Evolutionary conservation across 106 monocot species (phyloP), one percentile per base, ranked within the genome.

Genomic region (Narthecium ossifragum): DNA sequence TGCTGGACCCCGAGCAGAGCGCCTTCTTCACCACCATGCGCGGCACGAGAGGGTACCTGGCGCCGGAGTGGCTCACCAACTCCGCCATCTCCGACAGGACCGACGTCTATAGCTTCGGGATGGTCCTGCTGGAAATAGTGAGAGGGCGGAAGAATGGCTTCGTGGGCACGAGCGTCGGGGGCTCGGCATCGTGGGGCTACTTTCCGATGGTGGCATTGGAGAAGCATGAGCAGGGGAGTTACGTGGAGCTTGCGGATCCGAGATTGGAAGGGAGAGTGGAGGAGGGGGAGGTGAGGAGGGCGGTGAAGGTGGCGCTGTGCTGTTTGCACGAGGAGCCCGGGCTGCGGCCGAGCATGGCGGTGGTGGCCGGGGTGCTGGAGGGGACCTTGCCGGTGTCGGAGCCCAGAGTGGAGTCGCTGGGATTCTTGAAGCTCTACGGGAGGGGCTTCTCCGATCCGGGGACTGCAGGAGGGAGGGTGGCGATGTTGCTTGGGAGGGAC

Each of bases 91-190:
- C 87, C 5, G 88, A 92, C 49, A 46, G 66, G 26, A 87, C 84
- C 46, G 92, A 92, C 64, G 92, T 92, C n/a, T 92, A 92, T 72
- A 92, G 92, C 73, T 92, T 71, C 55, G 92, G 92, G 26, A 92
- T 92, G 92, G 92, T 92, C 2, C 61, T 92, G 55, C 75, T 92
- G 17, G 92, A 92, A 66, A 48, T 92, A 40, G 63, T 92, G 20
- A 70, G 72, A 0, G 92, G 92, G 0, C 46, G 84, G 37, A 87
- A 88, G 78, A 92, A 92, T 67, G 46, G 77, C 17, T 41, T 20
- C 2, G 40, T 3, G 24, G 36, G 6, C 31, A 34, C 43, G 40
- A 67, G 53, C 52, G 48, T 52, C 25, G 52, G 22, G 34, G 36
- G 55, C 59, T 63, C 32, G 12, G 51, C 26, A 45, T 8, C 38